Base-by-base conservation (phyloP, 352 stramenopile species). In the Phytophthora pistaciae region DNA sequence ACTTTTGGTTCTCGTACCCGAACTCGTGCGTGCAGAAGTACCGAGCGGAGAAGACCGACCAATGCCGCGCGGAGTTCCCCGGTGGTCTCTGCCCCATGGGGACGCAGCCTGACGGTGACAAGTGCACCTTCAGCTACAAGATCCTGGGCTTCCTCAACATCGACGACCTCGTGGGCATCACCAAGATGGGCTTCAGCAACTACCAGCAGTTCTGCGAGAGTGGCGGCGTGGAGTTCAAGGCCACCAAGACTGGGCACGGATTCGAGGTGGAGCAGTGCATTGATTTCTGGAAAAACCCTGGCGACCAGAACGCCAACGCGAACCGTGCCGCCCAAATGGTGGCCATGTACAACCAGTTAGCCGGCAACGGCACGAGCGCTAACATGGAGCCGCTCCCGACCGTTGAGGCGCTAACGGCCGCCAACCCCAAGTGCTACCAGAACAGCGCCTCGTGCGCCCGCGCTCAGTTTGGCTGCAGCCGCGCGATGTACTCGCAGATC, bases 1-100 rank as follows among this genome's bases (percentile, higher is more conserved):
- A 83, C 70, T 89, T 84, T 72, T 93, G 86, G 86, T 92, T 83
- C 78, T 92, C 86, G 50, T 91, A 78, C 78, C 86, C 84, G 25
- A 87, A 85, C 65, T 79, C 69, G 16, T 92, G 86, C 54, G 72
- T 70, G 33, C 69, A 77, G 27, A 78, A 89, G 68, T 56, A 65
- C 16, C 85, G 83, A 40, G 66, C 59, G 7, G 66, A 82, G 1
- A 93, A 93, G 82, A 82, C 70, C 14, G 74, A 80, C 2, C 52
- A 66, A 56, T 91, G 81, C 58, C 71, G 79, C 23, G 63, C 67
- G 0, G 59, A 81, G 53, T 78, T 82, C 48, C 64, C 74, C 0
- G 79, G 80, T 11, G 82, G 82, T 0, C 53, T 91, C 10, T 91
- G 84, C 58, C 44, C 80, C 6, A 65, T 87, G 49, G 80, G 75